Evolutionary conservation across 495 filamentous ascomycete species (phyloP).

Genomic region (Penicillium cosmopolitanum): DNA sequence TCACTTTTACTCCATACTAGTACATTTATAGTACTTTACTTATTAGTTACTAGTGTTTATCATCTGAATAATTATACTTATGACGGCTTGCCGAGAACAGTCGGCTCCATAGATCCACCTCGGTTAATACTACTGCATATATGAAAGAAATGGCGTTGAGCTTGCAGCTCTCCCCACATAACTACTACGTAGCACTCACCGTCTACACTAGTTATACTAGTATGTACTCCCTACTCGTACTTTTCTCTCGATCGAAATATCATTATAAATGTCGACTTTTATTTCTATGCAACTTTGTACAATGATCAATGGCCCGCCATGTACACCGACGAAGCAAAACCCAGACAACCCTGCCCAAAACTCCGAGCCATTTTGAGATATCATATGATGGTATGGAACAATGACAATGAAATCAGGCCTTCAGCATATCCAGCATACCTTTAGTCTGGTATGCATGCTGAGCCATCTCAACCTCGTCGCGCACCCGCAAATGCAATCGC

Average conservation of each 20-base stretch:
- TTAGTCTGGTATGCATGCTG: conserved; percentile 76
- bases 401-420: conserved; percentile 33
- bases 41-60: not conserved
- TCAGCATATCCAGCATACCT: conserved; percentile 84
- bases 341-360: conserved; percentile 28
- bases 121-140: not conserved
- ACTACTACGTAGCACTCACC: too few relatives aligned
- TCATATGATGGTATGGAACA: conserved; percentile 4
- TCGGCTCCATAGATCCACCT: not conserved
- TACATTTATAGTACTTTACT: not conserved
- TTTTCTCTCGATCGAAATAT: not conserved
- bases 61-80: not conserved
- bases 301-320: conserved; percentile 35
- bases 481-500: conserved; percentile 67
- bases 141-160: not conserved
- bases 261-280: conserved; percentile 26
- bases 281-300: conserved; percentile 39
- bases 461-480: conserved; percentile 75
- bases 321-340: conserved; percentile 30
- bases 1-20: not conserved
- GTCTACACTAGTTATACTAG: too few relatives aligned
- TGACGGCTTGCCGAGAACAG: conserved; percentile 4
- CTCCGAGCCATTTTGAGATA: conserved; percentile 28
- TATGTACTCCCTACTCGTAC: not conserved
- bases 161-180: too few relatives aligned